Evolutionary conservation across 768 basidiomycete species (phyloP).

Genomic region (Leccinum ochraceum): DNA sequence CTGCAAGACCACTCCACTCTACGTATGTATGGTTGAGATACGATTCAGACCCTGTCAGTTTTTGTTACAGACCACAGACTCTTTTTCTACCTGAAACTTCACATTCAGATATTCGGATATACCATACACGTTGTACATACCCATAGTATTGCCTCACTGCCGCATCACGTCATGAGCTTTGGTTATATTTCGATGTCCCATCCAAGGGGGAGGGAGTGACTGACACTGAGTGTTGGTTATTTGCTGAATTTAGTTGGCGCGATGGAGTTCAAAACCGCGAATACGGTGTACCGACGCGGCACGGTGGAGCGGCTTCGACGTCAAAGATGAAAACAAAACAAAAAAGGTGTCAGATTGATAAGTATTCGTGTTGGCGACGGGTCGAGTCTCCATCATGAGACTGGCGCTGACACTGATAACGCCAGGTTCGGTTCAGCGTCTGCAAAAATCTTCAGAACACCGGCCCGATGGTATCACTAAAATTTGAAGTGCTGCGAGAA

Average conservation of each 20-base stretch:
- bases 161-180: not conserved
- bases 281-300: too few species aligned
- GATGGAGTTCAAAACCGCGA: not conserved
- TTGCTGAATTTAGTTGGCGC: not conserved
- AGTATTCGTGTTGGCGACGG: too few species aligned
- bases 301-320: too few species aligned
- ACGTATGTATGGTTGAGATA: not conserved
- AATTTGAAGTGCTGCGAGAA: not conserved
- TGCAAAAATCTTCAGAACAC: too few species aligned
- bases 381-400: too few species aligned
- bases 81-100: not conserved
- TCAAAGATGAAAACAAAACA: too few species aligned
- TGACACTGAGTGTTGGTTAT: not conserved
- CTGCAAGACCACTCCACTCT: not conserved
- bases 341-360: too few species aligned
- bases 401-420: too few species aligned
- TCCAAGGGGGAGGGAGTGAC: not conserved
- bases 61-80: not conserved
- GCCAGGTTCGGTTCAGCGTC: too few species aligned
- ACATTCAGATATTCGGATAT: conserved; percentile 5
- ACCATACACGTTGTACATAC: conserved; percentile 23
- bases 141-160: not conserved
- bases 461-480: too few species aligned
- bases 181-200: not conserved
- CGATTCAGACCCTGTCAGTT: not conserved